Conservation (phyloP, 495 filamentous ascomycete genomes). For the Penicillium angulare region DNA sequence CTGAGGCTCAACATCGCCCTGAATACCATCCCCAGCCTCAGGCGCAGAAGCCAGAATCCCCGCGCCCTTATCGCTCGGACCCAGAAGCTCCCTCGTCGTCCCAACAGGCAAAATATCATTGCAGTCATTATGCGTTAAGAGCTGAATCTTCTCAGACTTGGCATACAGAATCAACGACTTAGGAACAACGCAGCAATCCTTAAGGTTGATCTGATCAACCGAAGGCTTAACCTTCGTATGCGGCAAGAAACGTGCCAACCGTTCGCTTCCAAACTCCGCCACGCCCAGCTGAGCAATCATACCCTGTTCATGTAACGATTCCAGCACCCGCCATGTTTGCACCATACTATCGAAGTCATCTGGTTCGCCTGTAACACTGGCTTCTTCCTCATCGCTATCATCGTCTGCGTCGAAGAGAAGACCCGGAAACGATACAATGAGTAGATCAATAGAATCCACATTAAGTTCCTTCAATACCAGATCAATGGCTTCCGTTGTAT, state of each 20-base stretch:
- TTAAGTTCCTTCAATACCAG: constrained; percentile 76
- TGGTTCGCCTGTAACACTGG: constrained; percentile 54
- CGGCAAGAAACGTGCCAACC: constrained; percentile 65
- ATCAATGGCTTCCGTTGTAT: constrained; percentile 73
- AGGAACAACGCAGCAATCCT: constrained; percentile 94
- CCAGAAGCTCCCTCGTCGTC: constrained; percentile 78
- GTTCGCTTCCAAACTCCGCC: constrained; percentile 84
- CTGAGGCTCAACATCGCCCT: constrained; percentile 75
- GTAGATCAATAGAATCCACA: constrained; percentile 73
- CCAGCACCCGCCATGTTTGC: constrained; percentile 68
- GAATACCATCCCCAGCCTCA: constrained; percentile 49
- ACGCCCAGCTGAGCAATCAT: constrained; percentile 74
- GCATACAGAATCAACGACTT: constrained; percentile 83
- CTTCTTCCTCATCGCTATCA: constrained; percentile 68
- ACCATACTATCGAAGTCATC: constrained; percentile 67
- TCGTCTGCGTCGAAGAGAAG: constrained; percentile 93
- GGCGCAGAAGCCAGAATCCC: constrained; percentile 60
- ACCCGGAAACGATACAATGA: constrained; percentile 91
- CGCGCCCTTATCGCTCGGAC: constrained; percentile 59
- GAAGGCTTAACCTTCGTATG: constrained; percentile 69
- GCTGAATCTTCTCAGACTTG: constrained; percentile 78
- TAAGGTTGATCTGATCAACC: constrained; percentile 95
- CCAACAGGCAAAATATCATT: constrained; percentile 85
- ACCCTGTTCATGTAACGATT: constrained; percentile 68
- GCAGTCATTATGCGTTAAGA: constrained; percentile 93